Percentiles rank a stretch among this genome's conserved stretches.
Conservation (phyloP, 225 moss, liverwort and hornwort species). For the Physcomitrium patens region DNA sequence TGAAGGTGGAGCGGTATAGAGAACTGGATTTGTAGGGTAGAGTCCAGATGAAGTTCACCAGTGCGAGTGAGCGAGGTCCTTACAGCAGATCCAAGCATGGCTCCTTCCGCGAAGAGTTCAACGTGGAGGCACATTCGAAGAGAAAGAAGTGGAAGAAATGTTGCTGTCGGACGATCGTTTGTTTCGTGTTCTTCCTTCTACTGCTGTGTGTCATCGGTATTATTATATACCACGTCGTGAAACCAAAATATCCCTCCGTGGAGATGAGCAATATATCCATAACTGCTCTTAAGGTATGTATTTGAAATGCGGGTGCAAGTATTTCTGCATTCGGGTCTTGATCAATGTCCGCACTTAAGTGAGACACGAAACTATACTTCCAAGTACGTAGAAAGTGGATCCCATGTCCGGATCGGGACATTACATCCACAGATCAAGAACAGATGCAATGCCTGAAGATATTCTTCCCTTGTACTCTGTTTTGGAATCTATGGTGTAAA, state of each 20-base stretch:
- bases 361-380: not conserved
- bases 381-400: not conserved
- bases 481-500: not conserved
- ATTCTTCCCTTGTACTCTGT: not conserved
- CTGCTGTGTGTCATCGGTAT: constrained; percentile 36
- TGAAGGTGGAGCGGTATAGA: constrained; percentile 25
- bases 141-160: constrained; percentile 33
- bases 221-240: constrained; percentile 34
- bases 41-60: constrained; percentile 39
- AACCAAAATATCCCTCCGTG: constrained; percentile 42
- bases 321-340: not conserved
- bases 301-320: not conserved
- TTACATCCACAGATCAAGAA: not conserved
- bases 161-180: constrained; percentile 31
- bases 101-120: constrained; percentile 44
- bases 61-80: constrained; percentile 35
- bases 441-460: not conserved
- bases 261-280: constrained; percentile 40
- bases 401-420: not conserved
- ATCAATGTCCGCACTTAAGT: not conserved
- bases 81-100: constrained; percentile 52
- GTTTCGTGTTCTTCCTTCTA: constrained; percentile 20
- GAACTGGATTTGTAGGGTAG: constrained; percentile 3
- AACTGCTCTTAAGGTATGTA: constrained; percentile 37
- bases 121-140: constrained; percentile 8